Conservation (phyloP, 2,329 filamentous ascomycete genomes). For the Aspergillus floridensis region DNA sequence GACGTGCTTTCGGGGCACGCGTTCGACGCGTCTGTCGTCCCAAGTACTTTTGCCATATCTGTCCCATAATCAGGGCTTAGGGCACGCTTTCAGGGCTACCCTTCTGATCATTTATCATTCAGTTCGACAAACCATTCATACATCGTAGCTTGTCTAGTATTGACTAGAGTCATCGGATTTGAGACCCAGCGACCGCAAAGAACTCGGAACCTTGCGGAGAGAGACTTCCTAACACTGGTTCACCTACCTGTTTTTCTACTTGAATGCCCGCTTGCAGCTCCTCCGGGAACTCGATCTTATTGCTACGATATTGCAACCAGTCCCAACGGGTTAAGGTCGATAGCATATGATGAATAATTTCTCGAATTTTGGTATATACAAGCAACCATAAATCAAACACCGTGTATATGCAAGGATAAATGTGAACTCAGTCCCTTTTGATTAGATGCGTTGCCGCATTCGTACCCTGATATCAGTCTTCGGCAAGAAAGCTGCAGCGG, state of each 20-base stretch:
- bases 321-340: conserved; percentile 33
- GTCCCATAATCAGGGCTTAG: conserved; percentile 29
- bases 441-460: conserved; percentile 45
- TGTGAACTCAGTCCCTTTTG: not conserved
- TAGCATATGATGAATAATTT: not conserved
- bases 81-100: conserved; percentile 30
- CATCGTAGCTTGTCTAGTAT: no score
- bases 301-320: conserved; percentile 46
- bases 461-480: conserved; percentile 54
- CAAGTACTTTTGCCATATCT: conserved; percentile 23
- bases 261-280: no score
- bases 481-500: conserved; percentile 52
- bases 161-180: no score
- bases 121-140: no score
- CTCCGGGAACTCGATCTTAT: not conserved
- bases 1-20: conserved; percentile 21
- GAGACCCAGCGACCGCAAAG: no score
- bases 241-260: no score
- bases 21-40: conserved; percentile 16
- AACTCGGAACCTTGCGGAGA: no score
- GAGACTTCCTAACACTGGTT: no score
- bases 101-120: not conserved
- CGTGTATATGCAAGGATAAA: conserved; percentile 4
- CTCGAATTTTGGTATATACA: not conserved
- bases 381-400: not conserved